Evolutionary conservation across 768 basidiomycete genomes (phyloP), one percentile per base, ranked within the genome.

Genomic region (Trametes cubensis): DNA sequence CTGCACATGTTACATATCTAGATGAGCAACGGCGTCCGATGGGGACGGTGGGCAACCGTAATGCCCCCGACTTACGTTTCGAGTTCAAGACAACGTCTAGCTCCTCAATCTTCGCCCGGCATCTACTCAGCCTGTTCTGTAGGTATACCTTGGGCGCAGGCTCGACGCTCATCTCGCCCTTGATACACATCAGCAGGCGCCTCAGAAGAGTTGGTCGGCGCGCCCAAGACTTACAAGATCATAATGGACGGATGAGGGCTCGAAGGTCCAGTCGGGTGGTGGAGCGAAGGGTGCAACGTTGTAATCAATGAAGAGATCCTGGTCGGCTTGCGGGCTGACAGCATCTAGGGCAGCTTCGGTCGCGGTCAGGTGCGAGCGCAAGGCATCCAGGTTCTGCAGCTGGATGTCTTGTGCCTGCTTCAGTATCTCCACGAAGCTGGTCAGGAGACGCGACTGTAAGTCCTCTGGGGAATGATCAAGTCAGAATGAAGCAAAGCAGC

Each of bases 211-310:
- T 6, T 34, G n/a, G 34, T 34, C 17, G 30, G 6, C n/a, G 18
- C 6, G 13, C 7, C n/a, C 20, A 6, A 5, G 8, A 73, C 84
- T 64, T 71, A 85, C 92, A 48, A 85, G 89, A 69, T 94, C 92
- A 71, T 94, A 94, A 66, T 89, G 85, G 55, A 76, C 82, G 7
- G 80, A 64, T 63, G 88, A 90, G 15, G 91, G 88, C 70, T 94
- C 91, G 67, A 93, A 94, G 45, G 63, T 73, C 87, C 85, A 91
- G 69, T 92, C 86, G 13, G 67, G 69, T 10, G 92, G 90, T 13
- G 81, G 73, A 30, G 74, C 77, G 71, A 93, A 94, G 3, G 83
- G 79, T 38, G 87, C 79, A 39, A 84, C 72, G 69, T 94, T 94
- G 69, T 87, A 79, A 58, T 87, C 80, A 28, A 92, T 82, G 76